A percentile compares a stretch with the other conserved stretches of the same genome.
These are phyloP conservation scores for Pelargonium myrrhifolium DNA, from an alignment of 441 rosid genomes.

Conservation along the genomic window DNA sequence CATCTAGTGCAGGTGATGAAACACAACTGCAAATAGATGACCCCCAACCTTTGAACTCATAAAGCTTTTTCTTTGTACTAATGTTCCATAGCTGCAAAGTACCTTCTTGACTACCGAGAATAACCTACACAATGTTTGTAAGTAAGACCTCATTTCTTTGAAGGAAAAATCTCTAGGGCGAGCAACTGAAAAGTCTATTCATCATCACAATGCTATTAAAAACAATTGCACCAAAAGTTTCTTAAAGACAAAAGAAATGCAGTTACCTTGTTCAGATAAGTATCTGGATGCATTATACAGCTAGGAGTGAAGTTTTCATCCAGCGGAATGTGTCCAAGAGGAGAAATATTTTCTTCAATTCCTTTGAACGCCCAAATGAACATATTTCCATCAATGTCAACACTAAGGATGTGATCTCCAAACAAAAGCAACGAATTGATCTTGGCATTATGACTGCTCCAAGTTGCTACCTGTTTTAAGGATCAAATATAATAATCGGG, in stretches of 20 bases:
- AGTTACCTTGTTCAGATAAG: constrained; percentile 79
- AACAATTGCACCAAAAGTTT: neutral
- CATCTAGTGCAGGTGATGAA: constrained; percentile 91
- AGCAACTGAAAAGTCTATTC: neutral
- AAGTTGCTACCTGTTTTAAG: constrained; percentile 59
- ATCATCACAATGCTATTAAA: neutral
- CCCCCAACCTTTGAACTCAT: constrained; percentile 79
- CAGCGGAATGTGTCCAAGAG: constrained; percentile 51
- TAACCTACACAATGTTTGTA: constrained; percentile 40
- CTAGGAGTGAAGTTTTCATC: constrained; percentile 54
- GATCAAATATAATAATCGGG: constrained; percentile 6
- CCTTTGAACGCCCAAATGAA: constrained; percentile 81
- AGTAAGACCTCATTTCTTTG: neutral
- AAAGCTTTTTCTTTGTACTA: constrained; percentile 73
- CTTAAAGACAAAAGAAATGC: neutral
- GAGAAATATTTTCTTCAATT: constrained; percentile 48
- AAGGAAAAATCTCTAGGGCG: neutral
- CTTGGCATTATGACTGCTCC: constrained; percentile 80
- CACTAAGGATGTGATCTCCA: constrained; percentile 82
- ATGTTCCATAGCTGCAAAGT: constrained; percentile 88
- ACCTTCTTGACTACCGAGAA: constrained; percentile 83
- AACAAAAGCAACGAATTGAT: constrained; percentile 62
- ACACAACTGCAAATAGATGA: constrained; percentile 68
- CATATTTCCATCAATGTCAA: constrained; percentile 64
- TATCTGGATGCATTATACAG: constrained; percentile 86